Conservation (phyloP, 306 rosid species). For the Pachyrhizus erosus region DNA sequence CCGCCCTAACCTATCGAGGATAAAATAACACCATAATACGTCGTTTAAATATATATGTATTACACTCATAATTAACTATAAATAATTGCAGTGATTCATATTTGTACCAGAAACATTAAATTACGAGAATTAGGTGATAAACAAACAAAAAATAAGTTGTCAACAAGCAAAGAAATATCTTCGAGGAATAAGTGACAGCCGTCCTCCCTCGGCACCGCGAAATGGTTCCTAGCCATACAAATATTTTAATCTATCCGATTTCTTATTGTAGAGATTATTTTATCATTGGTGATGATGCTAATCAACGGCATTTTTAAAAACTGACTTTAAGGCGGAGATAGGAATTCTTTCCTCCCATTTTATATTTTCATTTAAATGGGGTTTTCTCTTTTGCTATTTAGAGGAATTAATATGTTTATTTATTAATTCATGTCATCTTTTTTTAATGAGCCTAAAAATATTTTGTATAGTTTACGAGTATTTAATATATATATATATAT, state of each 20-base stretch:
- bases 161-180: slow-evolving; percentile 43
- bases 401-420: too few species aligned
- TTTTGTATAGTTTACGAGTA: too few species aligned
- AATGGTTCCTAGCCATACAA: slow-evolving; percentile 49
- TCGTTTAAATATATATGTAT: neutral
- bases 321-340: neutral
- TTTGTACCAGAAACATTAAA: neutral
- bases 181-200: slow-evolving; percentile 23
- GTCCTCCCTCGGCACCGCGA: slow-evolving; percentile 47
- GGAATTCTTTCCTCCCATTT: too few species aligned
- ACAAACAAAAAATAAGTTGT: neutral
- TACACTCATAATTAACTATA: neutral
- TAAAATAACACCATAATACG: slow-evolving; percentile 3
- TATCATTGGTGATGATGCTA: neutral
- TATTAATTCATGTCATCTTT: too few species aligned
- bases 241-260: neutral
- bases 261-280: neutral
- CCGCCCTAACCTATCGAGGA: slow-evolving; percentile 32
- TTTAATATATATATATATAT: too few species aligned
- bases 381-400: too few species aligned
- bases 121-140: slow-evolving; percentile 15
- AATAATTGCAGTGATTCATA: neutral
- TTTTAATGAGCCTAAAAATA: too few species aligned
- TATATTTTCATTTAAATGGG: too few species aligned
- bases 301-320: neutral